Base-by-base conservation (phyloP, 495 filamentous ascomycete genomes). In the Daldinia caldariorum region DNA sequence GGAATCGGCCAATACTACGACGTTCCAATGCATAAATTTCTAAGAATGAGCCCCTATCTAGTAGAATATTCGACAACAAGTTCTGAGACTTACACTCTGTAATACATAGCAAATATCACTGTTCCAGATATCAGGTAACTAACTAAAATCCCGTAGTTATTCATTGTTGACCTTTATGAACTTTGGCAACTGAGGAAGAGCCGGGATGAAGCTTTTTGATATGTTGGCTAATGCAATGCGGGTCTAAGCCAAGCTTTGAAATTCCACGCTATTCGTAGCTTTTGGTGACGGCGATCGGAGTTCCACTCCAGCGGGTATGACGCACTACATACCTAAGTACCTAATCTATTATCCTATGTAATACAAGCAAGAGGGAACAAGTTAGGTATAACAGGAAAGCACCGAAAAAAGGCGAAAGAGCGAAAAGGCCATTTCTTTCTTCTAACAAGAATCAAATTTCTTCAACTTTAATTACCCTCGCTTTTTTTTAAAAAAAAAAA, bases 311-410 rank as follows among this genome's bases (percentile, higher is more conserved):
- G 31, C 35, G 64, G 64, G 18, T 72, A 72, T 68, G 66, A 68
- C 70, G 70, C 61, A 67, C 59, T 68, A 35, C 53, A 72, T 67
- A 56, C 59, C 32, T 8, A 66, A 47, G n/a, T n/a, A n/a, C n/a
- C n/a, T n/a, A n/a, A n/a, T n/a, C n/a, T n/a, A n/a, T 41, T 22
- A 29, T 18, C n/a, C 38, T 43, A 14, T 32, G 41, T 71, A 63
- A 35, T 49, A 56, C 54, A 34, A n/a, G 57, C 50, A 37, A 37
- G 10, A 35, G 58, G 58, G 58, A 63, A 63, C 69, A 60, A 58
- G 61, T 71, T 62, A 62, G 59, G n/a, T n/a, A n/a, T n/a, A n/a
- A 29, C 55, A 63, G 67, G 64, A 57, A 72, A 61, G 63, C 69
- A 63, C 64, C 63, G 64, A 63, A 62, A 58, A 58, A 54, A 47